Conservation (phyloP, 129 eudicot species). For the Cynara cardunculus region DNA sequence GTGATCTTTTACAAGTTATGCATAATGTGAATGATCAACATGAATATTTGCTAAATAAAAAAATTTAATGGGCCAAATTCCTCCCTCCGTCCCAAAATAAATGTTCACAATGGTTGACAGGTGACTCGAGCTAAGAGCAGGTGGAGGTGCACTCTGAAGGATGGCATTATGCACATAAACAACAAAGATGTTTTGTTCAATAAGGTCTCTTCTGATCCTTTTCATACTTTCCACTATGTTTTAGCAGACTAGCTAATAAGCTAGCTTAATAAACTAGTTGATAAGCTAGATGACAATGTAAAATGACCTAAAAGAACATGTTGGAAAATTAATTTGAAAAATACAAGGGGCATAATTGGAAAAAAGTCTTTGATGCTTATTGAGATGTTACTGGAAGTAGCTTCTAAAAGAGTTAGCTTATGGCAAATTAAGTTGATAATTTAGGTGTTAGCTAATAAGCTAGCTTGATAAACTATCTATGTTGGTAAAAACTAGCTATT, state of each 20-base stretch:
- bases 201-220: conserved; percentile 46
- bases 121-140: conserved; percentile 98
- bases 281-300: background rate
- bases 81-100: background rate
- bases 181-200: conserved; percentile 87
- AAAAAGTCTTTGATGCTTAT: background rate
- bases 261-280: background rate
- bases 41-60: background rate
- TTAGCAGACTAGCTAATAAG: background rate
- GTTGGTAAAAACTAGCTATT: background rate
- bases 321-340: background rate
- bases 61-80: background rate
- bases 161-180: conserved; percentile 95
- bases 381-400: background rate
- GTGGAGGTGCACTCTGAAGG: conserved; percentile 98
- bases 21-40: background rate
- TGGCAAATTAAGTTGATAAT: background rate
- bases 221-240: background rate
- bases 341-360: background rate
- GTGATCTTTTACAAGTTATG: background rate
- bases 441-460: too few relatives aligned
- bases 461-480: background rate
- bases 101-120: conserved; percentile 24
- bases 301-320: too few relatives aligned
- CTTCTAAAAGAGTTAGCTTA: background rate